A percentile compares a stretch with the other conserved stretches of the same genome.
These are phyloP conservation scores for Stramenopiles sp. DNA, from an alignment of 352 stramenopile species.

Conservation along the genomic window DNA sequence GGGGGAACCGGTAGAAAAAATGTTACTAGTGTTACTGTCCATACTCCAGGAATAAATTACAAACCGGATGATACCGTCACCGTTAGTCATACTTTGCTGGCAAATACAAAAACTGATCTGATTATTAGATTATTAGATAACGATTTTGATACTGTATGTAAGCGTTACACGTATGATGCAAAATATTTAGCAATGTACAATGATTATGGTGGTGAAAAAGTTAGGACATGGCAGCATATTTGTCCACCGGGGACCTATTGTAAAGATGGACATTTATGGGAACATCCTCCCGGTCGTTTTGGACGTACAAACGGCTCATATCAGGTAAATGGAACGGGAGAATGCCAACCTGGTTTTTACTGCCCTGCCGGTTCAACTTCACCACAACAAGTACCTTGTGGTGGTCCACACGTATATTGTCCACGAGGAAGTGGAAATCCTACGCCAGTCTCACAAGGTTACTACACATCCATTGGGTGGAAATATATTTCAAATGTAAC, in stretches of 20 bases:
- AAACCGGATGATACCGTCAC: neutral
- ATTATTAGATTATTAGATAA: neutral
- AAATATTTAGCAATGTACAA: neutral
- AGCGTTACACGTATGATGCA: neutral
- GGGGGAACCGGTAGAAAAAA: neutral
- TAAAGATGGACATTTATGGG: neutral
- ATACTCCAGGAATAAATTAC: neutral
- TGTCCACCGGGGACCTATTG: neutral
- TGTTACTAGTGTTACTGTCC: neutral
- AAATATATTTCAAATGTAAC: neutral
- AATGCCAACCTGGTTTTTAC: conserved; percentile 20
- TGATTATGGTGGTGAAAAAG: neutral
- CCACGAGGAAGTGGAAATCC: conserved; percentile 7
- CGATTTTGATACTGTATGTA: neutral
- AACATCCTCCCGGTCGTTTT: neutral
- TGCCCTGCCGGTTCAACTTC: conserved; percentile 17
- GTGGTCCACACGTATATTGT: conserved; percentile 14
- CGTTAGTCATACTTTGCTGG: neutral
- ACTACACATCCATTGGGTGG: conserved; percentile 10
- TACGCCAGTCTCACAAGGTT: conserved; percentile 9
- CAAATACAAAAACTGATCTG: neutral
- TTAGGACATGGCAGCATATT: neutral
- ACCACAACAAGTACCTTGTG: conserved; percentile 7
- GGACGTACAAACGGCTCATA: neutral
- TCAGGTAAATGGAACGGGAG: neutral